Evolutionary conservation across 2,329 filamentous ascomycete species (phyloP).

Genomic region (Corinectria fuckeliana): DNA sequence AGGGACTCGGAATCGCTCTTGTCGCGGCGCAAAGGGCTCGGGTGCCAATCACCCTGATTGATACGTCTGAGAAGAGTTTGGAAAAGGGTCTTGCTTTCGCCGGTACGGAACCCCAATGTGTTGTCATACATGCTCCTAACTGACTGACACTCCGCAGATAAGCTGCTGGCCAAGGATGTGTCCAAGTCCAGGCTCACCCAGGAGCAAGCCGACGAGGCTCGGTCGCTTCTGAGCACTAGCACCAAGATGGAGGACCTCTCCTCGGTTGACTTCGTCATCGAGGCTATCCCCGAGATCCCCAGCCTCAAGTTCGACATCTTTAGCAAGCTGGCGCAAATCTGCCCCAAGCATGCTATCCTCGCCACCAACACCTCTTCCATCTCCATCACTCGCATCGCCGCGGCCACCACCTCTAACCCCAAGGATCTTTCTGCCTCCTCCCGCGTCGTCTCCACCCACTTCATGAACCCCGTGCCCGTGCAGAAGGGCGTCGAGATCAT

Average conservation of each 20-base stretch:
- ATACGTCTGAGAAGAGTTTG: slow-evolving; percentile 82
- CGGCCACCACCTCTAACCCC: slow-evolving; percentile 79
- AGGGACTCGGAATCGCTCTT: slow-evolving; percentile 95
- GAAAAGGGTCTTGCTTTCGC: slow-evolving; percentile 92
- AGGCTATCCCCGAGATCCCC: slow-evolving; percentile 93
- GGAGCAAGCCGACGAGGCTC: slow-evolving; percentile 76
- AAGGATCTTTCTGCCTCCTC: slow-evolving; percentile 82
- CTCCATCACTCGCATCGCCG: slow-evolving; percentile 94
- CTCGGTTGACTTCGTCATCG: slow-evolving; percentile 94
- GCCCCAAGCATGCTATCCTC: slow-evolving; percentile 83
- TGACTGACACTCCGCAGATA: slow-evolving; percentile 63
- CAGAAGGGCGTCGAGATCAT: slow-evolving; percentile 99
- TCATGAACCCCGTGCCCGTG: slow-evolving; percentile 98
- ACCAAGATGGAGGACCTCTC: slow-evolving; percentile 79
- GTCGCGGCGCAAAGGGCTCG: slow-evolving; percentile 86
- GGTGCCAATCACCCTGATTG: slow-evolving; percentile 85
- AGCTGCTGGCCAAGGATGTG: slow-evolving; percentile 92
- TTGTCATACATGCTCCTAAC: background rate
- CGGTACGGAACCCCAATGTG: slow-evolving; percentile 54
- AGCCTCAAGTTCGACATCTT: slow-evolving; percentile 90
- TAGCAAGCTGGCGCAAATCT: slow-evolving; percentile 78
- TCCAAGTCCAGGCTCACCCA: slow-evolving; percentile 85
- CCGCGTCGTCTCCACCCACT: slow-evolving; percentile 93
- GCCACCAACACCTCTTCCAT: slow-evolving; percentile 99
- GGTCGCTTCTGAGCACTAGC: slow-evolving; percentile 71